Evolutionary conservation across 345 rosid species (phyloP), one percentile per base, ranked within the genome.

Genomic region (Eucalyptus leucophloia): DNA sequence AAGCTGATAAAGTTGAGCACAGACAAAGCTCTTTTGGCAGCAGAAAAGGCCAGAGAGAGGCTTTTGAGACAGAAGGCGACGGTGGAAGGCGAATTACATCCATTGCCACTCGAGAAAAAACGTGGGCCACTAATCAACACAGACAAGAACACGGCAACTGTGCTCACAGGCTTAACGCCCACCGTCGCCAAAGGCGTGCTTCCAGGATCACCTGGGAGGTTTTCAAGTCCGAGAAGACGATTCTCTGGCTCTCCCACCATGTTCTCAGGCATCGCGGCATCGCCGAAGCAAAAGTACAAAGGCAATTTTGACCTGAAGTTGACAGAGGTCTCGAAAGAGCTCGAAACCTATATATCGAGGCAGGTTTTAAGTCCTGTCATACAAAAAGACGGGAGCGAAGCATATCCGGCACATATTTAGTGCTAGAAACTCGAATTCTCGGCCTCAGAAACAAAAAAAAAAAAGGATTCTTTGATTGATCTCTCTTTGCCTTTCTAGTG

Each of bases 161-260:
- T 89, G 67, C 92, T 91, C 88, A 51, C 94, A 58, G 90, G 94
- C 58, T 91, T 95, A 88, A 90, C 96, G 34, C 94, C 98, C 49
- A 89, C 94, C 7, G 87, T 94, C 89, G 90, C 97, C 77, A 91
- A 90, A 83, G 95, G 90, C 17, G 92, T 60, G 91, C 91, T 93
- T 91, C 92, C 93, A 4, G 92, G 89, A 81, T 96, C 98, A 53
- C 97, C 98, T 28, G 95, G 95, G 90, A 92, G 91, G 86, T 93
- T 97, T 92, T 93, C 97, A 42, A 96, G 99, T 86, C 99, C 99
- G 42, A 91, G 99, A 89, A 94, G 99, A 92, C 92, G 99, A 69
- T 94, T 97, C 92, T 97, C 99, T 21, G 95, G 95, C 49, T 93
- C 97, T 83, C 92, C 95, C 45, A 90, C 92, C 49, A 91, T 88